These are phyloP conservation scores for Artomyces pyxidatus DNA, from an alignment of 768 basidiomycete genomes.

Conservation along the genomic window DNA sequence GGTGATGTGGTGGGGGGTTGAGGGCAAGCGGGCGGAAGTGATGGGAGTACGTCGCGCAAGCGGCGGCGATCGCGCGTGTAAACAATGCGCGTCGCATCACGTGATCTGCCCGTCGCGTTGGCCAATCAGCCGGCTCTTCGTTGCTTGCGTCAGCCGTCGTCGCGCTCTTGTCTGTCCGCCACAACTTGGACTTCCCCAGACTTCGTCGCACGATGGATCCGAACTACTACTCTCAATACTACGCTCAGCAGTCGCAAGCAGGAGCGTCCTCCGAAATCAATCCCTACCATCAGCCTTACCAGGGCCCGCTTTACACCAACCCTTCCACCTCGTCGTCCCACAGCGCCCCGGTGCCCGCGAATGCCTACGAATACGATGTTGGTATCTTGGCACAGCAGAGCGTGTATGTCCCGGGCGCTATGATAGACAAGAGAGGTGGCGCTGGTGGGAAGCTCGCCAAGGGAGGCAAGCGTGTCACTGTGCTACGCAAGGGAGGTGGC, in stretches of 20 bases:
- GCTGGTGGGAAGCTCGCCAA: conserved; percentile 81
- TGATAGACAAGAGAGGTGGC: conserved; percentile 82
- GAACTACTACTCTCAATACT: conserved; percentile 41
- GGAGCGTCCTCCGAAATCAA: conserved; percentile 46
- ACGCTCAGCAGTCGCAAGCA: conserved; percentile 14
- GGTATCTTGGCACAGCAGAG: conserved; percentile 87
- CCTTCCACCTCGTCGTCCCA: conserved; percentile 57
- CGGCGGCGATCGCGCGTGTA: neutral
- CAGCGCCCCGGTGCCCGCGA: conserved; percentile 74
- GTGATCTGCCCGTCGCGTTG: conserved; percentile 2
- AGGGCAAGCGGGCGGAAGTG: neutral
- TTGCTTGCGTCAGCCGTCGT: conserved; percentile 20
- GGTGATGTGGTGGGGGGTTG: neutral
- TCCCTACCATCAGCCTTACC: conserved; percentile 77
- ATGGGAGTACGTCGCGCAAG: neutral
- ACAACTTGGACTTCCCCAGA: conserved; percentile 1
- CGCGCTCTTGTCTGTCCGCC: neutral
- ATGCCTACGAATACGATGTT: conserved; percentile 89
- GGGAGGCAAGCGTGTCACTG: conserved; percentile 88
- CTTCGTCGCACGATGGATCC: conserved; percentile 34
- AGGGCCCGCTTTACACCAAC: conserved; percentile 62
- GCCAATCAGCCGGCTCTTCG: conserved; percentile 2
- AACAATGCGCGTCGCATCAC: conserved; percentile 17
- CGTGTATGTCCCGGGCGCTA: conserved; percentile 87
- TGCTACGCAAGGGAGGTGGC: conserved; percentile 90